A percentile compares a stretch with the other conserved stretches of the same genome.
phyloP scores from a whole-genome alignment of 2,329 filamentous ascomycete species.

The Ceratocystis cubensis region DNA sequence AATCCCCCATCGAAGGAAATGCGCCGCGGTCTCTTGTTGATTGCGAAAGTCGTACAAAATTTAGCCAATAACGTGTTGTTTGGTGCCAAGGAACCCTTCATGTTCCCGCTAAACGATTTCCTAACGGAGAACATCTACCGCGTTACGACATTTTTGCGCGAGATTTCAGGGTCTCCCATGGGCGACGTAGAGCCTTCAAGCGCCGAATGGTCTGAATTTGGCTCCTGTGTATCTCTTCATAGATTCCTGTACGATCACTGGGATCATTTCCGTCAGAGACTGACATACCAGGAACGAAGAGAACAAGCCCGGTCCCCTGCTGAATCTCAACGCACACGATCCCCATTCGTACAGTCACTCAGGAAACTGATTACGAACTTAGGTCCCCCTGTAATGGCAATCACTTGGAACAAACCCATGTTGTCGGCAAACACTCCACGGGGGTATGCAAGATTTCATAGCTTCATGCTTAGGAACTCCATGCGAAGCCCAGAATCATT shows the following conservation, averaged over 20 bases:
- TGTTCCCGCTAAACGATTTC: slow-evolving; percentile 59
- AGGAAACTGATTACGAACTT: slow-evolving; percentile 52
- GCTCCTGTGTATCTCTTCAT: slow-evolving; percentile 57
- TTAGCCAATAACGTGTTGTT: slow-evolving; percentile 61
- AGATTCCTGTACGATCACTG: slow-evolving; percentile 59
- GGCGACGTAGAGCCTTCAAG: slow-evolving; percentile 31
- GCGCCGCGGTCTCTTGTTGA: slow-evolving; percentile 53
- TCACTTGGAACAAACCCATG: slow-evolving; percentile 56
- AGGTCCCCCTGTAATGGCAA: slow-evolving; percentile 53
- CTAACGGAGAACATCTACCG: slow-evolving; percentile 55
- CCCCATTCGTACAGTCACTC: slow-evolving; percentile 47
- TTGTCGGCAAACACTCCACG: slow-evolving; percentile 52
- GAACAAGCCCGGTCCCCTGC: slow-evolving; percentile 43
- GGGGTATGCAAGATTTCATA: slow-evolving; percentile 55
- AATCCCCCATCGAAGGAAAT: slow-evolving; percentile 53
- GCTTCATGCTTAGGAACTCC: slow-evolving; percentile 60
- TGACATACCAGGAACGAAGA: slow-evolving; percentile 47
- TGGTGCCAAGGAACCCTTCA: slow-evolving; percentile 59
- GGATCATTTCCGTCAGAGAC: slow-evolving; percentile 54
- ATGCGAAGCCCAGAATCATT: slow-evolving; percentile 53
- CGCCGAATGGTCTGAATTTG: slow-evolving; percentile 51
- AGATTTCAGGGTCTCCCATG: slow-evolving; percentile 50
- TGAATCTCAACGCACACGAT: slow-evolving; percentile 39
- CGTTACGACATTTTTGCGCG: slow-evolving; percentile 53
- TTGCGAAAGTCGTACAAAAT: slow-evolving; percentile 60